Percentiles rank a stretch among this genome's conserved stretches.
phyloP scores from a whole-genome alignment of 139 green algal species.

The Desmodesmus armatus region DNA sequence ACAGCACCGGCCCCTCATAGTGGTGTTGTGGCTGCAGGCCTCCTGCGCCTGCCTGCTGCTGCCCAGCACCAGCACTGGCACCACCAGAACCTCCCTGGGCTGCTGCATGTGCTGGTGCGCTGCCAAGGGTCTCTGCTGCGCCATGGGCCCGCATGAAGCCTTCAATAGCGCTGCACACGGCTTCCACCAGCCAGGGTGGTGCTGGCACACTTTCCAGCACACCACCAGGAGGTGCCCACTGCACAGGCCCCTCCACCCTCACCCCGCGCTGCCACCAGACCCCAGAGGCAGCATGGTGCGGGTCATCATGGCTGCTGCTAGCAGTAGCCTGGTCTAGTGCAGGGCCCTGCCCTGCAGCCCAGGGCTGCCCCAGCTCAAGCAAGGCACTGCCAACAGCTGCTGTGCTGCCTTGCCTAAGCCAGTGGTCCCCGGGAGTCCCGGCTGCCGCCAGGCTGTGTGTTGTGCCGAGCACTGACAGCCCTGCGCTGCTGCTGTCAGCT shows the following conservation, averaged over 20 bases:
- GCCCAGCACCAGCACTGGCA: neutral
- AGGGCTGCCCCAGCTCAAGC: neutral
- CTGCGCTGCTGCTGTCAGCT: neutral
- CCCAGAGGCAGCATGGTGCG: no score
- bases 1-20: no score
- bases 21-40: neutral
- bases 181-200: constrained; percentile 20
- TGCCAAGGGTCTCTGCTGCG: neutral
- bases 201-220: neutral
- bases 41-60: constrained; percentile 12
- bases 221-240: neutral
- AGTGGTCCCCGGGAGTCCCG: neutral
- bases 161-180: neutral
- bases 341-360: neutral
- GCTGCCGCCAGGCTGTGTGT: neutral
- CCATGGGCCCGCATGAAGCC: constrained; percentile 3
- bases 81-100: neutral
- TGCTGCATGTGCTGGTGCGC: neutral
- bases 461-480: neutral
- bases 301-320: neutral
- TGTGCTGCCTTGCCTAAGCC: neutral
- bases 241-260: neutral
- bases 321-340: neutral
- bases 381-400: neutral
- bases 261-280: neutral